phyloP scores from a whole-genome alignment of 305 asterid species.

The Solanum hybrid region DNA sequence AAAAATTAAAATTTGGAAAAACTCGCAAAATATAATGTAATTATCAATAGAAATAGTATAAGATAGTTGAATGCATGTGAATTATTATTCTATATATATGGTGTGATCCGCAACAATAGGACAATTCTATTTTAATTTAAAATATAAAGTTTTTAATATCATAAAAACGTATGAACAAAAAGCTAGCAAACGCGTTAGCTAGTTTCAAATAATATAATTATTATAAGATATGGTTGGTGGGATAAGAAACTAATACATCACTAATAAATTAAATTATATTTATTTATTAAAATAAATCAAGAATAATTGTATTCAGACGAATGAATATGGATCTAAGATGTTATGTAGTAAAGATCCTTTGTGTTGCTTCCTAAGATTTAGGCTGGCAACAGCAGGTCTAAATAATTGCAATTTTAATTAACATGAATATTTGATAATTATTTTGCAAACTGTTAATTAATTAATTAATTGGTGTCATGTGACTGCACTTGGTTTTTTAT shows the following conservation, averaged over 20 bases:
- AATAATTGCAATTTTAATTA: background rate
- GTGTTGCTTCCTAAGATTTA: background rate
- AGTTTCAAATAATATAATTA: background rate
- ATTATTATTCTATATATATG: background rate
- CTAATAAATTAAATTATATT: background rate
- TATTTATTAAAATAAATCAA: background rate
- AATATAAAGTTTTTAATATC: background rate
- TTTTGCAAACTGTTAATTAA: background rate
- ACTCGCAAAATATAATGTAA: background rate
- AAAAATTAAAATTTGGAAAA: background rate
- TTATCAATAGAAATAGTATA: background rate
- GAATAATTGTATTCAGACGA: slow-evolving; percentile 5
- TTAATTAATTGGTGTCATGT: background rate
- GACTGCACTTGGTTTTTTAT: background rate
- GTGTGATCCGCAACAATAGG: background rate
- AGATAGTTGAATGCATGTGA: background rate
- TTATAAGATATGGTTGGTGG: background rate
- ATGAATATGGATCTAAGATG: background rate
- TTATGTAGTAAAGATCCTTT: background rate
- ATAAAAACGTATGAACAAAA: background rate
- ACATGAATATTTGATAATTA: background rate
- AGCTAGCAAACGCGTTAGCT: background rate
- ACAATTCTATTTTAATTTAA: background rate
- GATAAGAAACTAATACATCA: background rate
- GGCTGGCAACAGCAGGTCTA: background rate